Conservation (phyloP, 164 flowering plant genomes). For the Kingdonia uniflora region DNA sequence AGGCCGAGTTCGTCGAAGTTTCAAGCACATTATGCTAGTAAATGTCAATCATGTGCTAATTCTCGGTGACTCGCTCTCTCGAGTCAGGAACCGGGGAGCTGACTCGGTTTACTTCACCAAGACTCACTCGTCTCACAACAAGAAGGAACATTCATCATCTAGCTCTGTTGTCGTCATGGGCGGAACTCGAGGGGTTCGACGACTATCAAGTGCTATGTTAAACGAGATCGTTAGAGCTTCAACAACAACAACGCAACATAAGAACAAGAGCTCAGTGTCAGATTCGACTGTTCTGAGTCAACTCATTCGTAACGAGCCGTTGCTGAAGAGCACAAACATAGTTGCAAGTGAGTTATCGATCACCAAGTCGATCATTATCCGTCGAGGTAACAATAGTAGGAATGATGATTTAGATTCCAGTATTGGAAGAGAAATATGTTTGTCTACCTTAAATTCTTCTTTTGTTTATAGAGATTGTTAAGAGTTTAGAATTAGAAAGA, state of each 20-base stretch:
- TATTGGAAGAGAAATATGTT: constrained; percentile 42
- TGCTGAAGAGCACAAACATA: constrained; percentile 31
- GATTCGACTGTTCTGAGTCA: constrained; percentile 58
- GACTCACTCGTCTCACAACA: too few species aligned
- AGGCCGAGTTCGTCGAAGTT: constrained; percentile 60
- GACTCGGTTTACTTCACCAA: constrained; percentile 30
- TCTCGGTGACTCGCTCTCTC: constrained; percentile 48
- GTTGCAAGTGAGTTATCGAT: constrained; percentile 27
- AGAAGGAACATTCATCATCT: too few species aligned
- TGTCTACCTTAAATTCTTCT: constrained; percentile 34
- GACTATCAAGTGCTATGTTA: constrained; percentile 45
- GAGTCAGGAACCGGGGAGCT: constrained; percentile 36
- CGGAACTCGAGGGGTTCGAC: constrained; percentile 52
- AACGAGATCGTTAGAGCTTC: constrained; percentile 50
- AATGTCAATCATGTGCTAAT: constrained; percentile 36
- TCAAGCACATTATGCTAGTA: constrained; percentile 58
- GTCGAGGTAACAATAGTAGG: constrained; percentile 26
- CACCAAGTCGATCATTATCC: constrained; percentile 23
- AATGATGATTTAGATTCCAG: constrained; percentile 20
- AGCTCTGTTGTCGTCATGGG: constrained; percentile 43
- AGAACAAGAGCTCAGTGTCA: constrained; percentile 34
- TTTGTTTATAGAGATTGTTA: constrained; percentile 64
- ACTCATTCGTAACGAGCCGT: constrained; percentile 36
- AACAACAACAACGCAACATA: constrained; percentile 28
- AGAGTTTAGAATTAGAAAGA: too few species aligned